These are phyloP conservation scores for Venturia nashicola DNA, from an alignment of 2,329 filamentous ascomycete species.

Conservation along the genomic window DNA sequence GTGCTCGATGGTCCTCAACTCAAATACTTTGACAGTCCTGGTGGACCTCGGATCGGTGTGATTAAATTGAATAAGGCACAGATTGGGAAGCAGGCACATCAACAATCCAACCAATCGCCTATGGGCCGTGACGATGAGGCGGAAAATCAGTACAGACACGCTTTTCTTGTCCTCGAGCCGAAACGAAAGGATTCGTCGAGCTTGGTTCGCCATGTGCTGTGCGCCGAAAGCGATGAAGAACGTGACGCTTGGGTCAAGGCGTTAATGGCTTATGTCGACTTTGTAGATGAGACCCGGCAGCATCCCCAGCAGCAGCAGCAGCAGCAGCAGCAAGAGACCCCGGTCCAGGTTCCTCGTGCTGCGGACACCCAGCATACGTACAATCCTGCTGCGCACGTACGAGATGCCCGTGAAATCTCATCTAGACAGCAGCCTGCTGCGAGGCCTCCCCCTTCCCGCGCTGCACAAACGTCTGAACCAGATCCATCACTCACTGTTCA, in stretches of 20 bases:
- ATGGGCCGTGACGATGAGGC: constrained; percentile 51
- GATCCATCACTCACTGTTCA: not conserved
- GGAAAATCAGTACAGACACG: constrained; percentile 92
- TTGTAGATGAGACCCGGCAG: constrained; percentile 38
- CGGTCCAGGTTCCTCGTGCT: constrained; percentile 14
- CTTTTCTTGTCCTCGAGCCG: constrained; percentile 86
- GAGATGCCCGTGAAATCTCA: not conserved
- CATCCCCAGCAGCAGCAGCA: not conserved
- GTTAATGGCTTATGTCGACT: constrained; percentile 79
- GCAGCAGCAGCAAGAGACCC: not conserved
- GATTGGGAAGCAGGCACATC: constrained; percentile 81
- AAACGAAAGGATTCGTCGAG: constrained; percentile 90
- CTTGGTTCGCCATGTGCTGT: constrained; percentile 84
- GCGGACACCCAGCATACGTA: constrained; percentile 31
- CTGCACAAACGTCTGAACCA: not conserved
- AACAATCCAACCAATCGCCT: constrained; percentile 36
- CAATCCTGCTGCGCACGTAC: constrained; percentile 7
- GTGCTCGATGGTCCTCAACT: constrained; percentile 58
- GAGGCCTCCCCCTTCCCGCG: not conserved
- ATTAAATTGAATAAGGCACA: constrained; percentile 87
- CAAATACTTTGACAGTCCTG: constrained; percentile 85
- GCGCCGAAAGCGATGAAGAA: constrained; percentile 87
- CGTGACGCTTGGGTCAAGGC: constrained; percentile 90
- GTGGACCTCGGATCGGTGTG: constrained; percentile 79
- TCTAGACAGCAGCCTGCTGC: not conserved